phyloP scores from a whole-genome alignment of 192 early-diverging fungal genomes.

The Allomyces javanicus region DNA sequence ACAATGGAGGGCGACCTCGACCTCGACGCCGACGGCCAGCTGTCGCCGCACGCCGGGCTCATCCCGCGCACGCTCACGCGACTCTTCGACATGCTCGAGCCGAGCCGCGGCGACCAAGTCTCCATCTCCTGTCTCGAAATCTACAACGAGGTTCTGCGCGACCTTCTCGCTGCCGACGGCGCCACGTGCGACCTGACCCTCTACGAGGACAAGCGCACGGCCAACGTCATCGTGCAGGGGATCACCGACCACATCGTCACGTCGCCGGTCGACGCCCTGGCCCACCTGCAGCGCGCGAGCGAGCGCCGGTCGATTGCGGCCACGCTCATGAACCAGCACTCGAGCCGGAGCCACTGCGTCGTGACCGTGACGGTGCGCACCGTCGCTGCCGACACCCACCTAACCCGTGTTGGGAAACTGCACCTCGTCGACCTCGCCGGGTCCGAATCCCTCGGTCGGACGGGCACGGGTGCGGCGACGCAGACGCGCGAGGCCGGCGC shows the following conservation, averaged over 20 bases:
- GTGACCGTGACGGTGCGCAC: no score
- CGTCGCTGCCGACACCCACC: no score
- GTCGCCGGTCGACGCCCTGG: neutral
- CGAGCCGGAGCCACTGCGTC: neutral
- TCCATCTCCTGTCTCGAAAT: neutral
- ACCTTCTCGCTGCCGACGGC: neutral
- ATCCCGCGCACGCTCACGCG: no score
- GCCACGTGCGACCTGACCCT: no score
- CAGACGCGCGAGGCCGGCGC: neutral
- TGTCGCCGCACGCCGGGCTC: no score
- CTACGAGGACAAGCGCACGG: neutral
- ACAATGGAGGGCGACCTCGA: no score
- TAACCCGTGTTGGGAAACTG: neutral
- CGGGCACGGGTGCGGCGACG: neutral
- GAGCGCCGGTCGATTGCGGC: no score
- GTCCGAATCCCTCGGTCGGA: neutral
- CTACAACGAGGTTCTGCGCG: neutral
- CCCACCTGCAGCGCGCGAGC: no score
- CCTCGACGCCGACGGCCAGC: no score
- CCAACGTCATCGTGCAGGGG: neutral
- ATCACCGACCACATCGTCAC: neutral
- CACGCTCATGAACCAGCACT: no score
- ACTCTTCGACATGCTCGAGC: no score
- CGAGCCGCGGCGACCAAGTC: no score
- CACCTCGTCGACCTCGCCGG: neutral